phyloP scores from a whole-genome alignment of 2,329 filamentous ascomycete species.

The Nothomitra cinnamomea region DNA sequence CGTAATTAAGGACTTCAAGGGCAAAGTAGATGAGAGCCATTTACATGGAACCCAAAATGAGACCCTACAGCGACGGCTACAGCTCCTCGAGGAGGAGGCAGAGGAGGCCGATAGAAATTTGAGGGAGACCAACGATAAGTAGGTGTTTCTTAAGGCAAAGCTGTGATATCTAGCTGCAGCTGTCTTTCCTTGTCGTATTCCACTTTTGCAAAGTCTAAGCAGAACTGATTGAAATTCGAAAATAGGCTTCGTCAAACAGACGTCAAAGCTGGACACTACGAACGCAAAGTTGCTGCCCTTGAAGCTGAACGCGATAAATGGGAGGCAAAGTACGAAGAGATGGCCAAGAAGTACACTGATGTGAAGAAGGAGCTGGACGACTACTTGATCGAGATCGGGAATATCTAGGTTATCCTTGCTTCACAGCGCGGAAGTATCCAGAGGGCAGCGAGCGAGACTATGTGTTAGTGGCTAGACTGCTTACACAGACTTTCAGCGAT shows the following conservation, averaged over 20 bases:
- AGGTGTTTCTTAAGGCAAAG: conserved; percentile 26
- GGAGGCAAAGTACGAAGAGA: conserved; percentile 97
- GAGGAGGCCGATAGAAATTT: conserved; percentile 93
- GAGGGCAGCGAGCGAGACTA: neutral
- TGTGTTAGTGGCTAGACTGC: neutral
- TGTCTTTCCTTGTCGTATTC: conserved; percentile 3
- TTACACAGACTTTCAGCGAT: neutral
- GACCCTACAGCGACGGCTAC: conserved; percentile 75
- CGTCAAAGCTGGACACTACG: conserved; percentile 97
- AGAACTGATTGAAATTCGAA: conserved; percentile 4
- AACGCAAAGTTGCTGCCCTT: conserved; percentile 96
- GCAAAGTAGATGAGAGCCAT: conserved; percentile 62
- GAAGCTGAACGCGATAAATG: conserved; percentile 84
- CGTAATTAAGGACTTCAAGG: conserved; percentile 73
- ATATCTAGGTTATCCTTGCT: conserved; percentile 45
- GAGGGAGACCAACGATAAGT: conserved; percentile 98
- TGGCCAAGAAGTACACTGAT: conserved; percentile 70
- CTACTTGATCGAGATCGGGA: conserved; percentile 80
- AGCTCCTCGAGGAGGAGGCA: conserved; percentile 94
- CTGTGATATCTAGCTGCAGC: neutral
- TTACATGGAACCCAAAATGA: conserved; percentile 82
- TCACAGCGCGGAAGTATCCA: neutral
- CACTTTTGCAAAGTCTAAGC: neutral
- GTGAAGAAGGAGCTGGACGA: conserved; percentile 84
- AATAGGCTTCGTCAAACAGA: conserved; percentile 91